These are phyloP conservation scores for Hypoxylon lenormandii DNA, from an alignment of 495 filamentous ascomycete genomes.

Conservation along the genomic window DNA sequence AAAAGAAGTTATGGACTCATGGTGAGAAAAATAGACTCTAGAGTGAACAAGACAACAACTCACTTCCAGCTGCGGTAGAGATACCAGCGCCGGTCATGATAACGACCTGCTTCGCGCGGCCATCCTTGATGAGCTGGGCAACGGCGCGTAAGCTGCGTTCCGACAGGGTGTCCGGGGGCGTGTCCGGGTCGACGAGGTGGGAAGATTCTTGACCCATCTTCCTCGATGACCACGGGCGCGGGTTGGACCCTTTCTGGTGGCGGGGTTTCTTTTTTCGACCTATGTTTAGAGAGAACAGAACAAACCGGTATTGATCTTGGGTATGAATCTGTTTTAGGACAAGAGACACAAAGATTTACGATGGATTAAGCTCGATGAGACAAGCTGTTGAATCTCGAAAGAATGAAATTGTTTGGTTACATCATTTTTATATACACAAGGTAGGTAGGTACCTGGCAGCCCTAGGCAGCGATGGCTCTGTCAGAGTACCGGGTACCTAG, in stretches of 20 bases:
- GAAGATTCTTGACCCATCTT: conserved; percentile 64
- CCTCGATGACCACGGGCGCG: conserved; percentile 39
- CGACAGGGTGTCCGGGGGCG: conserved; percentile 71
- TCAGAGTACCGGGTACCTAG: too few species aligned
- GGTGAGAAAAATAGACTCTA: background rate
- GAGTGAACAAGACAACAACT: too few species aligned
- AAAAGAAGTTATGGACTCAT: background rate
- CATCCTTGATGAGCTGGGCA: conserved; percentile 78
- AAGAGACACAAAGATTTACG: too few species aligned
- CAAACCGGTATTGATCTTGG: too few species aligned
- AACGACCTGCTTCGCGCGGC: conserved; percentile 74
- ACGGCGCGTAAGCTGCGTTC: conserved; percentile 76
- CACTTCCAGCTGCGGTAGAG: conserved; percentile 69
- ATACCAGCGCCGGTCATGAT: conserved; percentile 81
- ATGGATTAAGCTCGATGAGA: too few species aligned
- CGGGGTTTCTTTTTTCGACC: conserved; percentile 48
- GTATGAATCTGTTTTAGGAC: too few species aligned
- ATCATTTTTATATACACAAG: too few species aligned
- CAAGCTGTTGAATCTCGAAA: too few species aligned
- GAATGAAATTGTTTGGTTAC: too few species aligned
- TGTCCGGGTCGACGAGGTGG: conserved; percentile 69
- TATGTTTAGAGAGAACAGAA: conserved; percentile 29
- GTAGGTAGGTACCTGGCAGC: too few species aligned
- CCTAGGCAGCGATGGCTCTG: too few species aligned
- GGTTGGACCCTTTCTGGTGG: conserved; percentile 50